Evolutionary conservation across 768 basidiomycete species (phyloP).

Genomic region (Rhizopogon vinicolor): DNA sequence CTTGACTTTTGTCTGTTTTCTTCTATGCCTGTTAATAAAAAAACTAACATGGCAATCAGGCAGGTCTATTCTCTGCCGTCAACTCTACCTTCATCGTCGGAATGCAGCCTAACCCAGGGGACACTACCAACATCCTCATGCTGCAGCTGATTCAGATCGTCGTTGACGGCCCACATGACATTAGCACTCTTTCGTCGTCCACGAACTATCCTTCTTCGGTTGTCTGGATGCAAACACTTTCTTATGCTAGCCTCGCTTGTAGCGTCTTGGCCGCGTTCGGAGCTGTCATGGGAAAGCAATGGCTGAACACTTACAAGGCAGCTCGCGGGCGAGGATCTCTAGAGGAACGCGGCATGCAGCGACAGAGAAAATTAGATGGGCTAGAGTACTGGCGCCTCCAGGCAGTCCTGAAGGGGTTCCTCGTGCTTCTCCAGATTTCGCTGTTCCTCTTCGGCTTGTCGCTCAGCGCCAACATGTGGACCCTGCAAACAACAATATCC

Average conservation of each 20-base stretch:
- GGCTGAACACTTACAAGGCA: background rate
- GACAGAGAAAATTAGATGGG: background rate
- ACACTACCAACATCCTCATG: no score
- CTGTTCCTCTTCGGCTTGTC: no score
- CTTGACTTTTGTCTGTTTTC: background rate
- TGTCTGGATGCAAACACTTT: no score
- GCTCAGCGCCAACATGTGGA: no score
- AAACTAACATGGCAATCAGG: background rate
- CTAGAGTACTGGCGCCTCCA: background rate
- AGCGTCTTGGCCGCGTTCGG: no score
- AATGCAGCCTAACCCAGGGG: no score
- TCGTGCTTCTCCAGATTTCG: background rate
- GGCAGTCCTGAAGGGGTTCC: background rate
- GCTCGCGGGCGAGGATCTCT: background rate
- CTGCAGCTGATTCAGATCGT: no score
- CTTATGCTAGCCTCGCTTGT: no score
- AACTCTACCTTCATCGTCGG: background rate
- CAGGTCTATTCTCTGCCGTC: background rate
- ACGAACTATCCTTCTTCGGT: background rate
- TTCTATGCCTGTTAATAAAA: background rate
- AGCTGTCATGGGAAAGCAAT: background rate
- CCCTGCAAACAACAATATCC: no score
- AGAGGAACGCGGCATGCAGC: background rate
- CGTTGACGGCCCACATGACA: background rate
- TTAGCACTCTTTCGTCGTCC: background rate